Evolutionary conservation across 306 rosid species (phyloP).

Genomic region (Chamaecrista fasciculata): DNA sequence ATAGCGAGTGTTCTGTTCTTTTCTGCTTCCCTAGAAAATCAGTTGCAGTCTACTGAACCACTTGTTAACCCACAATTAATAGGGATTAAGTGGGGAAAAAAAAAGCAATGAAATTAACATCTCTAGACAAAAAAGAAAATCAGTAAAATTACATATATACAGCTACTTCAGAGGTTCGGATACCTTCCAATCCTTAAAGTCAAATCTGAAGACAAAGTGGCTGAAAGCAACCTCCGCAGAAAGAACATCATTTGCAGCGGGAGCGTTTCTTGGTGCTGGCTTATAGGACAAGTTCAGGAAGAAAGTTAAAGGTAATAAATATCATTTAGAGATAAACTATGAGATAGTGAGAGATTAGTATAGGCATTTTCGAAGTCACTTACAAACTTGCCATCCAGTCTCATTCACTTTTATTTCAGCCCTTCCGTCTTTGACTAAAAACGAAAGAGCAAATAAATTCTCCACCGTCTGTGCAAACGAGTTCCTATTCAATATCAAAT

Average conservation of each 20-base stretch:
- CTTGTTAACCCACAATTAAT: not conserved
- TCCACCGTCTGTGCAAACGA: slow-evolving; percentile 56
- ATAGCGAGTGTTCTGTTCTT: not conserved
- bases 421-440: slow-evolving; percentile 54
- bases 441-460: slow-evolving; percentile 52
- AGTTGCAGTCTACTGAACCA: not conserved
- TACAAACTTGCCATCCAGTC: slow-evolving; percentile 48
- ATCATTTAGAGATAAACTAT: not conserved
- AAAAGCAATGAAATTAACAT: not conserved
- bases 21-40: slow-evolving; percentile 2
- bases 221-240: slow-evolving; percentile 37
- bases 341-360: not conserved
- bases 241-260: slow-evolving; percentile 37
- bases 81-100: not conserved
- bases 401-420: slow-evolving; percentile 44
- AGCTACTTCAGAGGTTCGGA: not conserved
- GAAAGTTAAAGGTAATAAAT: not conserved
- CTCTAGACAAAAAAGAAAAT: not conserved
- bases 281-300: not conserved
- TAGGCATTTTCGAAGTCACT: slow-evolving; percentile 30
- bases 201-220: slow-evolving; percentile 53
- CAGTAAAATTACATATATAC: not conserved
- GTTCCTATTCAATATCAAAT: slow-evolving; percentile 49
- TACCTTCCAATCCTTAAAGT: slow-evolving; percentile 57
- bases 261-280: slow-evolving; percentile 57